These are phyloP conservation scores for Neofusicoccum laricinum DNA, from an alignment of 2,329 filamentous ascomycete species.

Conservation along the genomic window DNA sequence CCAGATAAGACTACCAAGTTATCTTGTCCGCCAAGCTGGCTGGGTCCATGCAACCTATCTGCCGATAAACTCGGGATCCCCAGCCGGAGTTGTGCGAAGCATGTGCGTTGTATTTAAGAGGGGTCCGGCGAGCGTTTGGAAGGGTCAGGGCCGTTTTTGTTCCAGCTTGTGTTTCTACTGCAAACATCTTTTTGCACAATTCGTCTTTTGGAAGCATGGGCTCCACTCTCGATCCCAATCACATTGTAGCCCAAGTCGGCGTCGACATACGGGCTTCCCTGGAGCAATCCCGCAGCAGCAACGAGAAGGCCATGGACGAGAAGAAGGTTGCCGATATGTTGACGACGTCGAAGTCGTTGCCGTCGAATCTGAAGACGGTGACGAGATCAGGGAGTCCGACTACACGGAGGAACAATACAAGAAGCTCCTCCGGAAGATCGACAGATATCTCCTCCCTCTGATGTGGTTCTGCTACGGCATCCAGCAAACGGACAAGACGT, in stretches of 20 bases:
- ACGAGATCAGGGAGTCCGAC: slow-evolving; percentile 13
- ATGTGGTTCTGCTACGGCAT: slow-evolving; percentile 49
- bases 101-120: neutral
- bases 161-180: neutral
- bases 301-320: slow-evolving; percentile 6
- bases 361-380: neutral
- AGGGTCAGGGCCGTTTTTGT: neutral
- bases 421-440: slow-evolving; percentile 15
- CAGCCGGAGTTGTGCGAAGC: neutral
- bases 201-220: neutral
- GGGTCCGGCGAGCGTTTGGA: neutral
- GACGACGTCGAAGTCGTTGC: slow-evolving; percentile 4
- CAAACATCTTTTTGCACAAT: neutral
- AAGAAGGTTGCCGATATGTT: neutral
- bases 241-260: neutral
- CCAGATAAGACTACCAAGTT: neutral
- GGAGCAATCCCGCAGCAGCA: neutral
- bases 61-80: neutral
- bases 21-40: neutral
- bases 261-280: neutral
- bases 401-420: slow-evolving; percentile 15
- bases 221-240: neutral
- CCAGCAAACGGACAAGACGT: slow-evolving; percentile 53
- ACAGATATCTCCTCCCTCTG: slow-evolving; percentile 13
- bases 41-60: neutral